phyloP scores from a whole-genome alignment of 768 basidiomycete genomes.

The Termitomyces sp. region DNA sequence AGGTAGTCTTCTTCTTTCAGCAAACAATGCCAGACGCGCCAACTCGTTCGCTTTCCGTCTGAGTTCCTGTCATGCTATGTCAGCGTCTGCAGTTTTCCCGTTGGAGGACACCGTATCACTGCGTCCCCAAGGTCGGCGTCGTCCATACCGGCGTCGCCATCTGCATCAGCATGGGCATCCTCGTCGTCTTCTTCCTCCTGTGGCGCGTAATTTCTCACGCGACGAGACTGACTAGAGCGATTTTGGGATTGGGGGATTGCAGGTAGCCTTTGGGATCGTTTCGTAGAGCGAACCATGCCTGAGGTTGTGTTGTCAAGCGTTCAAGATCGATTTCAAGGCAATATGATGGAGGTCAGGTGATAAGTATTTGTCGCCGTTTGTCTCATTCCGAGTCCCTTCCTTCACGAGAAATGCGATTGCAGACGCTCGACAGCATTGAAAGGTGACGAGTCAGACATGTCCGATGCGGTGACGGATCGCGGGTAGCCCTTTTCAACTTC shows the following conservation, averaged over 20 bases:
- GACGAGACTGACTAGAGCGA: slow-evolving; percentile 28
- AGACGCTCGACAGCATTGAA: too few species aligned
- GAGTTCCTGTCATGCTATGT: slow-evolving; percentile 42
- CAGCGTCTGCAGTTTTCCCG: not conserved
- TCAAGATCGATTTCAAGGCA: not conserved
- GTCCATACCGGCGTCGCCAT: slow-evolving; percentile 30
- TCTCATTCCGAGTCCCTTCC: too few species aligned
- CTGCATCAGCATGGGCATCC: slow-evolving; percentile 25
- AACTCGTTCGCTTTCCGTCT: slow-evolving; percentile 65
- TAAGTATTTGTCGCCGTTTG: too few species aligned
- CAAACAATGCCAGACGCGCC: slow-evolving; percentile 78
- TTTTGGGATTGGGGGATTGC: slow-evolving; percentile 31
- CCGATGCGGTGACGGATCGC: too few species aligned
- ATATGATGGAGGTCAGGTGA: not conserved
- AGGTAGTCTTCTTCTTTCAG: slow-evolving; percentile 62
- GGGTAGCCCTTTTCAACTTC: not conserved
- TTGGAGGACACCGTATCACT: not conserved
- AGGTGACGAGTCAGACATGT: too few species aligned
- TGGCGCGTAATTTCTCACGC: slow-evolving; percentile 16
- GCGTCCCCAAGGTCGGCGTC: slow-evolving; percentile 19
- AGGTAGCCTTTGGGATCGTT: slow-evolving; percentile 38
- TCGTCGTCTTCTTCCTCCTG: slow-evolving; percentile 26
- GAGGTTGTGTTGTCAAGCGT: too few species aligned
- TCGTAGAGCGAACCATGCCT: slow-evolving; percentile 29
- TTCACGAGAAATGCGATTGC: too few species aligned